A percentile compares a stretch with the other conserved stretches of the same genome.
These are phyloP conservation scores for Huntiella decipiens DNA, from an alignment of 2,329 filamentous ascomycete species.

Conservation along the genomic window DNA sequence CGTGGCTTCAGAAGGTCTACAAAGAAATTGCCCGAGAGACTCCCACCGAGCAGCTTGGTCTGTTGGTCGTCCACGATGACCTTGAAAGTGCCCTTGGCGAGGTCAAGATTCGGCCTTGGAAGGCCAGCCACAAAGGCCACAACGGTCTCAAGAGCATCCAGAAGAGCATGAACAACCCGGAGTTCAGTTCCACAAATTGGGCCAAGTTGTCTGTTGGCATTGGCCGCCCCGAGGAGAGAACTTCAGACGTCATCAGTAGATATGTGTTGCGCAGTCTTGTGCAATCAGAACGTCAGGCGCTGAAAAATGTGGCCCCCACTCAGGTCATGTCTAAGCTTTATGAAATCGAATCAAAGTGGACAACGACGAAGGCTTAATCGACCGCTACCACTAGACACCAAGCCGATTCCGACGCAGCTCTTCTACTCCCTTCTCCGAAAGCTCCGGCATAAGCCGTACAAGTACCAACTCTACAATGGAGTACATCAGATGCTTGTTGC, in stretches of 20 bases:
- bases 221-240: conserved; percentile 56
- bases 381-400: conserved; percentile 13
- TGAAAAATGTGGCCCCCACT: conserved; percentile 33
- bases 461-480: conserved; percentile 62
- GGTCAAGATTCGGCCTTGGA: conserved; percentile 44
- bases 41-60: conserved; percentile 19
- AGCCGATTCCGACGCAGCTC: conserved; percentile 61
- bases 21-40: conserved; percentile 28
- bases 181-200: conserved; percentile 25
- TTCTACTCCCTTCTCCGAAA: conserved; percentile 49
- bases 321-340: conserved; percentile 32
- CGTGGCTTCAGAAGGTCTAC: conserved; percentile 48
- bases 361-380: neutral
- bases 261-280: conserved; percentile 62
- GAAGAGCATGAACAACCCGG: conserved; percentile 24
- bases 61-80: conserved; percentile 81
- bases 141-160: conserved; percentile 56
- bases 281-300: conserved; percentile 25
- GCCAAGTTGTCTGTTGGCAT: conserved; percentile 65
- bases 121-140: conserved; percentile 48
- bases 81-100: conserved; percentile 53
- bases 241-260: conserved; percentile 45
- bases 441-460: conserved; percentile 67
- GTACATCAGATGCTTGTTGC: conserved; percentile 86
- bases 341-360: neutral